Evolutionary conservation across 148 eudicot genomes (phyloP).

Genomic region (Silene conica): DNA sequence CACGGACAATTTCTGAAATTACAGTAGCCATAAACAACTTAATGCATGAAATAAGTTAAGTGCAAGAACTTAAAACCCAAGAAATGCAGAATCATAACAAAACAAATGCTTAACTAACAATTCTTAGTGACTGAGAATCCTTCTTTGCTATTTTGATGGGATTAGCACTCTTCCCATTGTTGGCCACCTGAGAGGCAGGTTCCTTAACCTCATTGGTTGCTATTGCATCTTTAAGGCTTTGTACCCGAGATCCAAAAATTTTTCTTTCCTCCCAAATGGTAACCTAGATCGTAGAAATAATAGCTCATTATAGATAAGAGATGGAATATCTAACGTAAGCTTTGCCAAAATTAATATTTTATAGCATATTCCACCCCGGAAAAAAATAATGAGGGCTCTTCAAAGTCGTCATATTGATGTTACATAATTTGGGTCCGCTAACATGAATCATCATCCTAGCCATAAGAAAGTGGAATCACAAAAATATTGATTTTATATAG

Average conservation of each 20-base stretch:
- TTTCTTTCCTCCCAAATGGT: constrained; percentile 90
- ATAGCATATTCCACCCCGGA: not conserved
- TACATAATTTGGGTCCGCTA: no score
- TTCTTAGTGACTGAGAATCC: constrained; percentile 76
- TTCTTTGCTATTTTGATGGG: constrained; percentile 82
- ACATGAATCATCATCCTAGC: no score
- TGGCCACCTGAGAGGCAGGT: constrained; percentile 36
- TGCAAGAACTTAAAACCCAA: constrained; percentile 1
- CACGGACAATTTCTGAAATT: constrained; percentile 71
- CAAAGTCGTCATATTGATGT: not conserved
- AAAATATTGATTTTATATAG: not conserved
- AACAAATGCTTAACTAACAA: constrained; percentile 49
- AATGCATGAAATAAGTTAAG: constrained; percentile 3
- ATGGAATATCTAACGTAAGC: not conserved
- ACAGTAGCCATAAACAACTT: constrained; percentile 17
- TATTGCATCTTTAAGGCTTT: constrained; percentile 75
- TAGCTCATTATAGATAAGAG: constrained; percentile 2
- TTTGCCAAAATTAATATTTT: not conserved
- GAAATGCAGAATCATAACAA: constrained; percentile 6
- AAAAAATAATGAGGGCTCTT: not conserved
- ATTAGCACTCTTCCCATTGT: constrained; percentile 60
- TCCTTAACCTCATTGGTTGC: constrained; percentile 42
- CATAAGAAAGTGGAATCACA: not conserved
- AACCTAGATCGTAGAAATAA: constrained; percentile 41
- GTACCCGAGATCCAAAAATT: constrained; percentile 95